phyloP scores from a whole-genome alignment of 2,329 filamentous ascomycete genomes.

The Aureobasidium sp. region DNA sequence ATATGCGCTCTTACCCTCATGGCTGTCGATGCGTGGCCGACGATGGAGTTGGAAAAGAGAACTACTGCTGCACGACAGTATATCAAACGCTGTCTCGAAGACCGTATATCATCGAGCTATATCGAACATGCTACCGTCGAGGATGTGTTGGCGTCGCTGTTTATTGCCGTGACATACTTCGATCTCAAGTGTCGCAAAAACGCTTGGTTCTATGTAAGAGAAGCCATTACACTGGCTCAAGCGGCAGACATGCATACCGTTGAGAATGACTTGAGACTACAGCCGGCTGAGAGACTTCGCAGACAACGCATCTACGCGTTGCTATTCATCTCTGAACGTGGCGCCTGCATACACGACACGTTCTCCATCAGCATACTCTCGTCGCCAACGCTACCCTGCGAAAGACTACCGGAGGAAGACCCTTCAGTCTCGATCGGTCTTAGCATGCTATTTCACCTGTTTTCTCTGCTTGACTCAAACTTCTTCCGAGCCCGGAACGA shows the following conservation, averaged over 20 bases:
- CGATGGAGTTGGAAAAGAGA: conserved; percentile 16
- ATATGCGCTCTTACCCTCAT: conserved; percentile 18
- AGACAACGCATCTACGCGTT: conserved; percentile 18
- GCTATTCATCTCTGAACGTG: conserved; percentile 20
- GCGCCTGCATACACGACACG: conserved; percentile 17
- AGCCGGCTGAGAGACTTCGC: conserved; percentile 5
- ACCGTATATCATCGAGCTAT: conserved; percentile 4
- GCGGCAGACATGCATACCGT: background rate
- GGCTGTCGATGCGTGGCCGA: conserved; percentile 18
- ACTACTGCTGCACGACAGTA: background rate
- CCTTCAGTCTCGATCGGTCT: conserved; percentile 15
- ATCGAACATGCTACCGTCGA: conserved; percentile 14
- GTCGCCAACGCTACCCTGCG: conserved; percentile 5
- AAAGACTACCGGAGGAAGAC: conserved; percentile 16
- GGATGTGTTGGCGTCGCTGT: conserved; percentile 18
- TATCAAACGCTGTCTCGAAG: conserved; percentile 16
- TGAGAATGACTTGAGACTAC: background rate
- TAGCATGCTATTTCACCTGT: conserved; percentile 16
- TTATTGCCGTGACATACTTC: conserved; percentile 19
- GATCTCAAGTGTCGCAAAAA: conserved; percentile 20
- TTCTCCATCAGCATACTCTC: conserved; percentile 18
- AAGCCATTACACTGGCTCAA: conserved; percentile 18
- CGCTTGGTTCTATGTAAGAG: conserved; percentile 19
- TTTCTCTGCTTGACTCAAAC: conserved; percentile 18
- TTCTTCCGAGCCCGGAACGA: conserved; percentile 3